Evolutionary conservation across 2,329 filamentous ascomycete species (phyloP).

Genomic region (Keithomyces neogunnii): DNA sequence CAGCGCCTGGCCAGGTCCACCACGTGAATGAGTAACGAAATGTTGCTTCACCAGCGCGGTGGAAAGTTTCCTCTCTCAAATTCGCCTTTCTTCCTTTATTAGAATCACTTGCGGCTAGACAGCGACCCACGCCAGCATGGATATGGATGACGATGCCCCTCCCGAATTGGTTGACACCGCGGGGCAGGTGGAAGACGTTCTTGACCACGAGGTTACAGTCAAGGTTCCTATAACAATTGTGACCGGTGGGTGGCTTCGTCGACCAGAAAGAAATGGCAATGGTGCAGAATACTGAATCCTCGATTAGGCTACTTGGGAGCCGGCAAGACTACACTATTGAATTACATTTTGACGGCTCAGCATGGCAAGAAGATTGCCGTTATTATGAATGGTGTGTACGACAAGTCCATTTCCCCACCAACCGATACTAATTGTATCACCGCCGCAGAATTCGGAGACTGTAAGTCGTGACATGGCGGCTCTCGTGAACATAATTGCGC

Average conservation of each 20-base stretch:
- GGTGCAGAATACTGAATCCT: background rate
- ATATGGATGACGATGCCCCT: slow-evolving; percentile 58
- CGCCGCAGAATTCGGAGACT: slow-evolving; percentile 66
- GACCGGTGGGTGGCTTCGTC: slow-evolving; percentile 44
- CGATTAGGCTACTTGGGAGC: slow-evolving; percentile 81
- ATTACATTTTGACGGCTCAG: slow-evolving; percentile 89
- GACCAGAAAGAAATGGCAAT: background rate
- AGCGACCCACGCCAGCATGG: slow-evolving; percentile 32
- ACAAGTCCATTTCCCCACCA: background rate
- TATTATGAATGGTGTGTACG: slow-evolving; percentile 69
- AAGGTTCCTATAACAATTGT: slow-evolving; percentile 83
- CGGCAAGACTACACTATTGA: slow-evolving; percentile 89
- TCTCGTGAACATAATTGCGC: background rate
- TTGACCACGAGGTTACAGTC: slow-evolving; percentile 34
- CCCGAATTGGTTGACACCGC: slow-evolving; percentile 51
- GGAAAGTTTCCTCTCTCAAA: background rate
- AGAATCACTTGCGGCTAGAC: background rate
- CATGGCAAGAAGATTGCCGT: slow-evolving; percentile 98
- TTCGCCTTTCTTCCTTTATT: background rate
- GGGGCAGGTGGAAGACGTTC: slow-evolving; percentile 28
- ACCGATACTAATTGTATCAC: background rate
- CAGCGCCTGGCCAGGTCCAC: background rate
- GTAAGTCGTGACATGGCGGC: slow-evolving; percentile 38
- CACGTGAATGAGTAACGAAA: background rate
- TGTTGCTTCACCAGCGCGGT: background rate